Base-by-base conservation (phyloP, 257 asterid genomes). In the Solanum pinnatisectum region DNA sequence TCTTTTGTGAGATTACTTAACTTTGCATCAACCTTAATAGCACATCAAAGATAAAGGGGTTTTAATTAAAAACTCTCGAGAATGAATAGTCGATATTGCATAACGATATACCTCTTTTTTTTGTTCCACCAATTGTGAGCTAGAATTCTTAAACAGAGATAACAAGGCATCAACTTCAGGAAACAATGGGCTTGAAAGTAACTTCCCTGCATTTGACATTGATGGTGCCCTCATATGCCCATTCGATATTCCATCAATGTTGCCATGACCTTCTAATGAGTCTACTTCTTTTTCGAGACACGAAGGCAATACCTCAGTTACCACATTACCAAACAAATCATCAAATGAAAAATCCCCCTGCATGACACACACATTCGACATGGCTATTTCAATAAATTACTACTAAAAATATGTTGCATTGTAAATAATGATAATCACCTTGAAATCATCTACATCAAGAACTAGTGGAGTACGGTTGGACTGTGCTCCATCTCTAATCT, bases 311-410 rank as follows among this genome's bases (percentile, higher is more conserved):
- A 94, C 89, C 93, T 94, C 95, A 86, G 92, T 94, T 32, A 97
- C 99, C 92, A 97, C 93, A 92, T 93, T 91, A 63, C 99, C 99
- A 76, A 95, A 97, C 91, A 96, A 90, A 25, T 95, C 98, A 91
- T 96, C 99, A 83, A 97, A 97, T n/a, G 99, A 97, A 87, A 97
- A 96, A 88, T 94, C 94, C 78, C 99, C 99, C 99, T 95, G 90
- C 91, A 88, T 67, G 42, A 65, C 87, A 23, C 70, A 60, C 59
- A 87, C 33, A 56, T 79, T 73, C 39, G 7, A 52, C 63, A 36
- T 68, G 60, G 44, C 73, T 70, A 84, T 86, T 52, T 52, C 37
- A 68, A 87, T 77, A 90, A 94, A 65, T 65, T 65, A 65, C 72
- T 65, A 65, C 33, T n/a, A n/a, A 22, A 20, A 59, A 1, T 6